Evolutionary conservation across 192 early-diverging fungal genomes (phyloP).

Genomic region (Linnemannia hyalina): DNA sequence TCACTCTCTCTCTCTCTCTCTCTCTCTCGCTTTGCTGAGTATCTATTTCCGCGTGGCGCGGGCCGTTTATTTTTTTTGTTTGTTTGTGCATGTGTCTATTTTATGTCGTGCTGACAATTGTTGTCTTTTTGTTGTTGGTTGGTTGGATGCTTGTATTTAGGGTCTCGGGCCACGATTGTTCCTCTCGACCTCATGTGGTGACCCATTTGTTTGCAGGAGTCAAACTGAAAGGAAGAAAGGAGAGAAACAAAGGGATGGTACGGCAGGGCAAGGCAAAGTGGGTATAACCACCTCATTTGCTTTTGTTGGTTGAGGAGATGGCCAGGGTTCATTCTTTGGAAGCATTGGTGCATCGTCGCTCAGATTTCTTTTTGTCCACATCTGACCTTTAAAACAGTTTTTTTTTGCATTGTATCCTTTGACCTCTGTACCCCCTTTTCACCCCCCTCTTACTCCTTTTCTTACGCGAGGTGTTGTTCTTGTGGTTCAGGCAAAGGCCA

Average conservation of each 20-base stretch:
- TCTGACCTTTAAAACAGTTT: no score
- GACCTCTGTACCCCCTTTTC: background rate
- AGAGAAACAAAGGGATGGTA: background rate
- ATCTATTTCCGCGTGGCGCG: slow-evolving; percentile 5
- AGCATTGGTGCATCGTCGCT: background rate
- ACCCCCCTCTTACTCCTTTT: no score
- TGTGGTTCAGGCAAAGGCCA: no score
- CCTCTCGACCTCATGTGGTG: slow-evolving; percentile 8
- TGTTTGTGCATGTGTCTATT: background rate
- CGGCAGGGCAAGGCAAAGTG: background rate
- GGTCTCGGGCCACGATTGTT: slow-evolving; percentile 13
- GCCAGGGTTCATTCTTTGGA: slow-evolving; percentile 3
- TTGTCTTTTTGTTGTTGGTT: background rate
- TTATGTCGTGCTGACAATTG: background rate
- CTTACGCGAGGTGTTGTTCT: no score
- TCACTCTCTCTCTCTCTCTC: background rate
- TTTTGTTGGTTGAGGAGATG: background rate
- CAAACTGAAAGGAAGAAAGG: background rate
- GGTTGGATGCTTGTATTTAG: background rate
- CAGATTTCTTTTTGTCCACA: background rate
- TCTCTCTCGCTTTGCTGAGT: background rate
- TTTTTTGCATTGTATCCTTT: no score
- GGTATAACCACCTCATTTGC: background rate
- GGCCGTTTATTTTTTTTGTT: background rate
- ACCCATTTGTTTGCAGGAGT: background rate